Evolutionary conservation across 1,284 basidiomycete species (phyloP), one percentile per base, ranked within the genome.

Genomic region (Wolfiporia cocos): DNA sequence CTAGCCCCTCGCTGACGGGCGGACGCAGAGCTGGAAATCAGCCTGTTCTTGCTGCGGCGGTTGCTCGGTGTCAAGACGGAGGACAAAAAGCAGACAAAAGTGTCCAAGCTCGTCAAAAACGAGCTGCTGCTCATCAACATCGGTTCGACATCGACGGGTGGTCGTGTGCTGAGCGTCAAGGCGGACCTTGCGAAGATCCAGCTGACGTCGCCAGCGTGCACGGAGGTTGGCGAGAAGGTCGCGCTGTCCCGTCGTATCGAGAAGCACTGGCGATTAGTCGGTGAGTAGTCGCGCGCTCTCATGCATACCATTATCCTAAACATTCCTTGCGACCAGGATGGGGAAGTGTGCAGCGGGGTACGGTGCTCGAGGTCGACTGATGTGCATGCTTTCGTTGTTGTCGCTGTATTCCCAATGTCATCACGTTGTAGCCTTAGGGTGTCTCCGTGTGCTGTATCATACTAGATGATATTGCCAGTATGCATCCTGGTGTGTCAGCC

Each of bases 81-180:
- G 65, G 95, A 97, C 70, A 95, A 94, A 72, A 98, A 98, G 66
- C 91, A 95, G 65, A 96, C 95, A 37, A 98, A 92, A 65, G 92
- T 94, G 21, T 74, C 88, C 41, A 98, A 97, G 66, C 76, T 98
- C 37, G 77, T 83, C 42, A 96, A 96, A 68, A 89, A 88, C 63
- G 95, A 99, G 68, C 79, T 97, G 3, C 70, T 99, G 15, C 77
- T 94, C 44, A 91, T 94, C 71, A 94, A 95, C 69, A 94, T 95
- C 49, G 91, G 92, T 17, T 93, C 90, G 19, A 95, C 91, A 3
- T 95, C 92, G 18, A 93, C 91, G 3, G 93, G 93, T 51, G 93
- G 93, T 30, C 84, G 92, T 39, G 92, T 97, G 15, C 68, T 94
- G 49, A 86, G 78, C 55, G 90, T 95, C 57, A 95, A 93, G 68